phyloP scores from a whole-genome alignment of 768 basidiomycete genomes.

The Leccinum variicolor region DNA sequence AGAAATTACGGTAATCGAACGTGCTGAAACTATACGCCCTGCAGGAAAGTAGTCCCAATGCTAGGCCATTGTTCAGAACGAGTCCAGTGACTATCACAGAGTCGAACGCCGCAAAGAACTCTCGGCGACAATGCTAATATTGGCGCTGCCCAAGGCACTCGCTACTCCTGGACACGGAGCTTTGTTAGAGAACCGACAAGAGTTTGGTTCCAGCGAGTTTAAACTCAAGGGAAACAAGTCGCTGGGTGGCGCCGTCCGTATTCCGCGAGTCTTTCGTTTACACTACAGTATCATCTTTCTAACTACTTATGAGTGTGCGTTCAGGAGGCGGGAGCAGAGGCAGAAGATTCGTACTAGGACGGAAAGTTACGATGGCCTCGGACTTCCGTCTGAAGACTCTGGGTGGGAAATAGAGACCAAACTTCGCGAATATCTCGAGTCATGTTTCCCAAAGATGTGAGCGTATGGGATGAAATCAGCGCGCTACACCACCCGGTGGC shows the following conservation, averaged over 20 bases:
- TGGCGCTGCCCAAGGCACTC: conserved; percentile 22
- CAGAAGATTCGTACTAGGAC: conserved; percentile 47
- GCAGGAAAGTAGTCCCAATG: too few relatives aligned
- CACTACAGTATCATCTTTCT: background rate
- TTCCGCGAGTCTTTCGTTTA: conserved; percentile 22
- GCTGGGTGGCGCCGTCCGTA: conserved; percentile 34
- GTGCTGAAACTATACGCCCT: too few relatives aligned
- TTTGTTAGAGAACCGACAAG: conserved; percentile 21
- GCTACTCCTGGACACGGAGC: conserved; percentile 11
- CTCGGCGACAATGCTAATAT: too few relatives aligned
- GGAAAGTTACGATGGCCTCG: conserved; percentile 51
- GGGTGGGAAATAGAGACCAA: conserved; percentile 34
- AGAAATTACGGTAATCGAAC: too few relatives aligned
- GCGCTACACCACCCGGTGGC: background rate
- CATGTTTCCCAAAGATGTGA: conserved; percentile 61
- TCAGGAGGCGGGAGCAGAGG: too few relatives aligned
- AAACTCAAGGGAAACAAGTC: conserved; percentile 29
- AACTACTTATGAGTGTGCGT: background rate
- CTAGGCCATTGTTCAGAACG: too few relatives aligned
- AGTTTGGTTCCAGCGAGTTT: conserved; percentile 25
- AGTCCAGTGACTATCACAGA: too few relatives aligned
- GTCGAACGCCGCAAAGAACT: too few relatives aligned
- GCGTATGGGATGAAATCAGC: conserved; percentile 9
- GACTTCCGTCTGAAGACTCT: conserved; percentile 44
- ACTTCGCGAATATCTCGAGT: conserved; percentile 25